Base-by-base conservation (phyloP, 176 grass and related monocot species). In the Oryza officinalis region DNA sequence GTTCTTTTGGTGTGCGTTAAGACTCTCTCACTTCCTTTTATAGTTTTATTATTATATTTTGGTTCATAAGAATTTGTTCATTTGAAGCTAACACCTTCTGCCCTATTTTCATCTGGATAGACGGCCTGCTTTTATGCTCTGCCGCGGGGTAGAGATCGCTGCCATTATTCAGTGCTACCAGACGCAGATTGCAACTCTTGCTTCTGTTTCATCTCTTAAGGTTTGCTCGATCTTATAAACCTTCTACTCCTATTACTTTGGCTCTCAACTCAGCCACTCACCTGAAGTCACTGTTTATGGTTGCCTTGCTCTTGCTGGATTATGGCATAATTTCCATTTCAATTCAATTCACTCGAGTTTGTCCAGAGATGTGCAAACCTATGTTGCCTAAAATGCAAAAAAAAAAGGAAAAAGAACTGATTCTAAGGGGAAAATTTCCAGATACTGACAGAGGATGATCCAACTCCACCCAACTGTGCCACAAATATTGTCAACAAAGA, bases 401-500 rank as follows among this genome's bases (percentile, higher is more conserved):
- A 73, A 44, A 10, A 40, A 9, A 40, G 37, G 8, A 2, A 25
- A 38, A 5, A 9, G 46, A 79, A 66, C 63, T 87, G 11, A 86
- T 15, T 77, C 0, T 9, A 65, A 63, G 22, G 32, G n/a, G n/a
- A n/a, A 1, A 25, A 69, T 37, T 71, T 27, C 13, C 72, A 82
- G 94, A 80, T 90, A 60, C 60, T 94, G 40, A 57, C 57, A 52
- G 91, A 90, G 44, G 76, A 86, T 31, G 89, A 92, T 72, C 46
- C 61, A 17, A 50, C 52, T 83, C 94, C 92, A 47, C 44, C 72
- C 12, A 81, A 88, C 68, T 94, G 89, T 84, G 89, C 94, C 38
- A 91, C 93, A 44, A 80, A 85, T 66, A 86, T 97, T 11, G 76
- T 97, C 8, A 90, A 94, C 27, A 90, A 88, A 74, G 77, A 91